phyloP scores from a whole-genome alignment of 2,329 filamentous ascomycete genomes.

The Colletotrichum coccodes region DNA sequence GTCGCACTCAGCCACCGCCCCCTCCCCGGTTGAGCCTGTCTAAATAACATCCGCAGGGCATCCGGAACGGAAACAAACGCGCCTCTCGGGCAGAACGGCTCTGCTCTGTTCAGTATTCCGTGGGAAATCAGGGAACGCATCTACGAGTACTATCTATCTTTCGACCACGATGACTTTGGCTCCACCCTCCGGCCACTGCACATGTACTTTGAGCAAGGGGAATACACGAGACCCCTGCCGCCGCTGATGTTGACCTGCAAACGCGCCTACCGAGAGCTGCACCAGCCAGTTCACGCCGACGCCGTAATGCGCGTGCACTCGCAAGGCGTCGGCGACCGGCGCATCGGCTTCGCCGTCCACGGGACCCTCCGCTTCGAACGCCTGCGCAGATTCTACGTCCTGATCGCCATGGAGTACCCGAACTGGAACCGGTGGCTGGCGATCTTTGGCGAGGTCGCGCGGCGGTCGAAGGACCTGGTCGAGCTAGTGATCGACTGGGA shows the following conservation, averaged over 20 bases:
- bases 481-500: conserved; percentile 43
- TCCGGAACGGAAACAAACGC: not conserved
- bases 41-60: not conserved
- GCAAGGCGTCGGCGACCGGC: conserved; percentile 34
- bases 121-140: conserved; percentile 29
- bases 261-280: conserved; percentile 42
- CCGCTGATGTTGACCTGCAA: conserved; percentile 42
- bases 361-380: conserved; percentile 40
- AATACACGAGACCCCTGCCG: conserved; percentile 20
- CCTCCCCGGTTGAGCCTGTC: too few species aligned
- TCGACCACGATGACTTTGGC: conserved; percentile 21
- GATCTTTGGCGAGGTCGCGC: conserved; percentile 38
- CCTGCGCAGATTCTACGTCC: conserved; percentile 38
- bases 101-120: not conserved
- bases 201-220: conserved; percentile 25
- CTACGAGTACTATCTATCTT: conserved; percentile 24
- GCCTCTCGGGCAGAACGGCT: not conserved
- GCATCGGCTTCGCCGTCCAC: conserved; percentile 43
- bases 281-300: conserved; percentile 35
- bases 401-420: conserved; percentile 40
- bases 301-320: conserved; percentile 40
- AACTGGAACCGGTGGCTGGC: conserved; percentile 45
- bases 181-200: conserved; percentile 28
- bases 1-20: not conserved
- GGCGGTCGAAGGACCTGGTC: conserved; percentile 30